phyloP scores from a whole-genome alignment of 1,284 basidiomycete species.

The Microbotryum saponariae region DNA sequence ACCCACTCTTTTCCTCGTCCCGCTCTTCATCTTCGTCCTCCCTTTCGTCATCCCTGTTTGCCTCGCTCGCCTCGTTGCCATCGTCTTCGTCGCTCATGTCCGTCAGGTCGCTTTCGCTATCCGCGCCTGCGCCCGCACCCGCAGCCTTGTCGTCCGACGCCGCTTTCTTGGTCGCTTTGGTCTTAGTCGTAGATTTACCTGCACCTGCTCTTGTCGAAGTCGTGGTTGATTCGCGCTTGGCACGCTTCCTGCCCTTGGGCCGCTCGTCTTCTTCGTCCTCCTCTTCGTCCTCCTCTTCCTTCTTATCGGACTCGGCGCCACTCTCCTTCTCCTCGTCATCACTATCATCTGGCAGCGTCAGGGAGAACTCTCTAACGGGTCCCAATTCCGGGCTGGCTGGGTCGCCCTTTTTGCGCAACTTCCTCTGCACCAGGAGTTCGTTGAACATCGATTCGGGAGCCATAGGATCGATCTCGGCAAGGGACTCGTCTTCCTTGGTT shows the following conservation, averaged over 20 bases:
- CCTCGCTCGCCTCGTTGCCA: not conserved
- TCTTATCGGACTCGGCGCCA: not conserved
- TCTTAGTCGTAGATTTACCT: not conserved
- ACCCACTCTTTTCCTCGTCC: not conserved
- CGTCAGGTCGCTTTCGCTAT: not conserved
- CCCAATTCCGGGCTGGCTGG: too few species aligned
- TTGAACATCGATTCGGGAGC: not conserved
- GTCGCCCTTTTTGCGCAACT: not conserved
- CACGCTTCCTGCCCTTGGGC: not conserved
- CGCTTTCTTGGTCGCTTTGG: not conserved
- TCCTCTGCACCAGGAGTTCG: not conserved
- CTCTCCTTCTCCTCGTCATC: too few species aligned
- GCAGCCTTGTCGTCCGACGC: not conserved
- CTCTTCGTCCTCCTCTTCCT: not conserved
- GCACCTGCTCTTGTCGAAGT: not conserved
- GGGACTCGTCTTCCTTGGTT: slow-evolving; percentile 1
- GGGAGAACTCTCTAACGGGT: too few species aligned
- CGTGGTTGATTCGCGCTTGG: not conserved
- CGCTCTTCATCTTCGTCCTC: slow-evolving; percentile 1
- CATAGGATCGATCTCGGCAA: not conserved
- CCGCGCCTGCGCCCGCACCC: not conserved
- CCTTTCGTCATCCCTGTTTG: not conserved
- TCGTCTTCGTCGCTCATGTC: not conserved
- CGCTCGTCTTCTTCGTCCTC: slow-evolving; percentile 4
- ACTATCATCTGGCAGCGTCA: too few species aligned